Evolutionary conservation across 1,284 basidiomycete species (phyloP).

Genomic region (Ceratobasidium sp.): DNA sequence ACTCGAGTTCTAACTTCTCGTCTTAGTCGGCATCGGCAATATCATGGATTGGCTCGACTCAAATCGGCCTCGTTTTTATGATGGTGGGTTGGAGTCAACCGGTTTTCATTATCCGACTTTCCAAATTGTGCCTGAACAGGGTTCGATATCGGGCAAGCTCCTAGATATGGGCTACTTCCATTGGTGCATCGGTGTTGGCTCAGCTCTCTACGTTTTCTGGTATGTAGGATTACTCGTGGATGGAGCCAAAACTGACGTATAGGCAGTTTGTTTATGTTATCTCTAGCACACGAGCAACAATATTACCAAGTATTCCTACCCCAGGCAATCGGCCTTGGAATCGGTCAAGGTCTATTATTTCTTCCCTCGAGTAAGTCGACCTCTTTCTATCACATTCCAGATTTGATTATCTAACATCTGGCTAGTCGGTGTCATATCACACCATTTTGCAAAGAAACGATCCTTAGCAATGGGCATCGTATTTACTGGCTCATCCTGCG

Average conservation of each 20-base stretch:
- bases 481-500: slow-evolving; percentile 66
- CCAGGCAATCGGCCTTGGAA: slow-evolving; percentile 63
- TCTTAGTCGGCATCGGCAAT: slow-evolving; percentile 23
- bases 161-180: slow-evolving; percentile 41
- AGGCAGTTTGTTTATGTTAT: slow-evolving; percentile 59
- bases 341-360: slow-evolving; percentile 63
- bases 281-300: slow-evolving; percentile 56
- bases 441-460: slow-evolving; percentile 66
- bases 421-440: slow-evolving; percentile 66
- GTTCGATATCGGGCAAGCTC: slow-evolving; percentile 31
- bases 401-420: slow-evolving; percentile 57
- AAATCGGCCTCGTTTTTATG: slow-evolving; percentile 31
- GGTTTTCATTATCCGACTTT: neutral
- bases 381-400: no score
- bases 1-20: neutral
- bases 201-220: slow-evolving; percentile 35
- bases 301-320: slow-evolving; percentile 61
- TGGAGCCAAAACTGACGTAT: neutral
- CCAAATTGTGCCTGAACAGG: neutral
- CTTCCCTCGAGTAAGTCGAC: slow-evolving; percentile 54
- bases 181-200: slow-evolving; percentile 18
- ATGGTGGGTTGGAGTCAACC: slow-evolving; percentile 1
- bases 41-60: slow-evolving; percentile 36
- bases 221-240: neutral
- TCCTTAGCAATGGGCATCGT: slow-evolving; percentile 67